Evolutionary conservation across 495 filamentous ascomycete species (phyloP).

Genomic region (Pseudotulostoma volvatum): DNA sequence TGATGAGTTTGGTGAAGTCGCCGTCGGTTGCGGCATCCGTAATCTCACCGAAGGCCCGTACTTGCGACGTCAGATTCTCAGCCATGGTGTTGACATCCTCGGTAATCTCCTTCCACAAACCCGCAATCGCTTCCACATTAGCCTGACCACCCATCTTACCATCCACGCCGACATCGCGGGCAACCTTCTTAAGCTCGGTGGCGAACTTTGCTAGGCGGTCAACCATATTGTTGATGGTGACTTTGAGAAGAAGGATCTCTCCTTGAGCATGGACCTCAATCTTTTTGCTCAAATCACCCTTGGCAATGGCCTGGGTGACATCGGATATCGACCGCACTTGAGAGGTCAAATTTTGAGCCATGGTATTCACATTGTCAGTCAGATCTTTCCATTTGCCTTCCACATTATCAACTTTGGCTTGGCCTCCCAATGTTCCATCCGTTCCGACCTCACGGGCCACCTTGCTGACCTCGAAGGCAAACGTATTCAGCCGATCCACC

Average conservation of each 20-base stretch:
- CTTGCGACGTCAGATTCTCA: constrained; percentile 92
- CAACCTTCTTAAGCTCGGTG: constrained; percentile 90
- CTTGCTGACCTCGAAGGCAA: constrained; percentile 97
- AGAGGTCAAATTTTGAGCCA: constrained; percentile 89
- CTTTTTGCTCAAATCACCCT: constrained; percentile 86
- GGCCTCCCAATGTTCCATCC: constrained; percentile 86
- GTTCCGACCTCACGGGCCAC: constrained; percentile 97
- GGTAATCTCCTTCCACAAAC: constrained; percentile 96
- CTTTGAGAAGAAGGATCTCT: constrained; percentile 84
- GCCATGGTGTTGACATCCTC: constrained; percentile 99
- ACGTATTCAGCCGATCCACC: constrained; percentile 93
- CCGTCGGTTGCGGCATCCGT: constrained; percentile 93
- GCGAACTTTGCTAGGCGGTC: constrained; percentile 90
- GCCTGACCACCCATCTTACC: constrained; percentile 98
- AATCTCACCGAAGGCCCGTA: constrained; percentile 94
- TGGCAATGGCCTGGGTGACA: constrained; percentile 92
- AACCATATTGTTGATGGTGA: constrained; percentile 99
- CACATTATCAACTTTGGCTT: constrained; percentile 91
- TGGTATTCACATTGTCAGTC: constrained; percentile 74
- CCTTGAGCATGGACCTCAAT: constrained; percentile 92
- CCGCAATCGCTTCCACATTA: constrained; percentile 82
- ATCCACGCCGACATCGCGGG: constrained; percentile 92
- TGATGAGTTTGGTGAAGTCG: constrained; percentile 92
- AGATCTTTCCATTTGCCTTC: constrained; percentile 99
- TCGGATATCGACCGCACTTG: constrained; percentile 94